A percentile compares a stretch with the other conserved stretches of the same genome.
phyloP scores from a whole-genome alignment of 2,329 filamentous ascomycete genomes.

The Fusarium sp. region DNA sequence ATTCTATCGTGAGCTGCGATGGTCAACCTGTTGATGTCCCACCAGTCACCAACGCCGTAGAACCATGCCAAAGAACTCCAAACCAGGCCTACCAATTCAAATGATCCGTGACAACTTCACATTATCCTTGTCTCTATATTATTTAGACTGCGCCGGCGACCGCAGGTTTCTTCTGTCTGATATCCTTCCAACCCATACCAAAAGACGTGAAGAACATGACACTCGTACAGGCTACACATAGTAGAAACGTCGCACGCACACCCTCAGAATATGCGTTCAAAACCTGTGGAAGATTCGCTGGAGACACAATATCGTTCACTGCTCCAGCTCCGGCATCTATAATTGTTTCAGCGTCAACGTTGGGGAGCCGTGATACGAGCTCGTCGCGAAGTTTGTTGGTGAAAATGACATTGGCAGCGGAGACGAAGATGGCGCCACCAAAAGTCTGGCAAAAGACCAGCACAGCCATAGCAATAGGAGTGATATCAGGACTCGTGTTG shows the following conservation, averaged over 20 bases:
- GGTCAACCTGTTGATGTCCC: too few relatives aligned
- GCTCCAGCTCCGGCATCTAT: conserved; percentile 61
- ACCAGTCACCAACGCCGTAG: too few relatives aligned
- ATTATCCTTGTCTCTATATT: too few relatives aligned
- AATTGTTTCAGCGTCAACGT: conserved; percentile 50
- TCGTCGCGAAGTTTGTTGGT: conserved; percentile 52
- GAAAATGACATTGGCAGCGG: conserved; percentile 52
- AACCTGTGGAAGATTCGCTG: conserved; percentile 53
- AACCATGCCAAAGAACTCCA: too few relatives aligned
- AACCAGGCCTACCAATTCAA: too few relatives aligned
- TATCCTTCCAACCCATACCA: conserved; percentile 63
- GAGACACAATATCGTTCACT: conserved; percentile 53
- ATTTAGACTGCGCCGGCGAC: conserved; percentile 37
- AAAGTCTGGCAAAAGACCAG: conserved; percentile 48
- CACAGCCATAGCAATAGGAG: conserved; percentile 49
- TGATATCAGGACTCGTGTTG: conserved; percentile 43
- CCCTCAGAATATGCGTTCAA: conserved; percentile 59
- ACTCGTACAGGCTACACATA: conserved; percentile 51
- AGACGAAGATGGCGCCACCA: conserved; percentile 64
- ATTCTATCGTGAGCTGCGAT: too few relatives aligned
- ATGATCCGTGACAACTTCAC: too few relatives aligned
- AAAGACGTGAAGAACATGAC: conserved; percentile 55
- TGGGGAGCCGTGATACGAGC: conserved; percentile 51
- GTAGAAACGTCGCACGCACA: conserved; percentile 51
- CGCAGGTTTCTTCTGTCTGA: conserved; percentile 55